A percentile compares a stretch with the other conserved stretches of the same genome.
These are phyloP conservation scores for Yarrowia porcina DNA, from an alignment of 805 yeast species.

Conservation along the genomic window DNA sequence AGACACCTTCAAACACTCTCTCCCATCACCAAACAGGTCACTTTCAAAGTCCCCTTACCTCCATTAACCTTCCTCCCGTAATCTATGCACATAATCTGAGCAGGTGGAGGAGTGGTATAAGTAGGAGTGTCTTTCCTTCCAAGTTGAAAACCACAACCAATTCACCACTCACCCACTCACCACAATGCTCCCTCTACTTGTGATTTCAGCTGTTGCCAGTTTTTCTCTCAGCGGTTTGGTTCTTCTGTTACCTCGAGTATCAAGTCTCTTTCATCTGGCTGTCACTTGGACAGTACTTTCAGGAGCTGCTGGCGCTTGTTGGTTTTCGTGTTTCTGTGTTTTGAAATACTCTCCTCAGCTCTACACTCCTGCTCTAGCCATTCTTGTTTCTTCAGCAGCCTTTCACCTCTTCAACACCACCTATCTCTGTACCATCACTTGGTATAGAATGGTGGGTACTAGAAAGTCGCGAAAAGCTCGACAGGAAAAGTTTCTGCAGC, in stretches of 20 bases:
- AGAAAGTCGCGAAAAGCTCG: background rate
- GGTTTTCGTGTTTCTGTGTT: background rate
- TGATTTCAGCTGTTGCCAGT: background rate
- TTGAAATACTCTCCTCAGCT: background rate
- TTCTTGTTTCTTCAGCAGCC: background rate
- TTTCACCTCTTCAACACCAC: conserved; percentile 5
- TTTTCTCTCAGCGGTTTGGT: background rate
- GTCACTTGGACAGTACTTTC: background rate
- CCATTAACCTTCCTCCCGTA: no score
- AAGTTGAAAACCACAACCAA: background rate
- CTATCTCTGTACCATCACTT: background rate
- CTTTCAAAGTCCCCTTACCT: no score
- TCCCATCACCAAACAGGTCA: no score
- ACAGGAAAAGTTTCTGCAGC: background rate
- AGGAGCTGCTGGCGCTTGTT: conserved; percentile 9
- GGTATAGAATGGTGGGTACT: background rate
- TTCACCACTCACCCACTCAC: background rate
- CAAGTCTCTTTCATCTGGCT: background rate
- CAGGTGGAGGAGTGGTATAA: background rate
- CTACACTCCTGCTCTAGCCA: background rate
- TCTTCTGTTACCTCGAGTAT: background rate
- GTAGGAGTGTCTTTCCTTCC: no score
- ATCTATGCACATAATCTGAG: background rate
- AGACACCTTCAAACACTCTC: background rate
- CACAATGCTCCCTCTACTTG: background rate